Base-by-base conservation (phyloP, 805 yeast genomes). In the Pichia sporocuriosa region DNA sequence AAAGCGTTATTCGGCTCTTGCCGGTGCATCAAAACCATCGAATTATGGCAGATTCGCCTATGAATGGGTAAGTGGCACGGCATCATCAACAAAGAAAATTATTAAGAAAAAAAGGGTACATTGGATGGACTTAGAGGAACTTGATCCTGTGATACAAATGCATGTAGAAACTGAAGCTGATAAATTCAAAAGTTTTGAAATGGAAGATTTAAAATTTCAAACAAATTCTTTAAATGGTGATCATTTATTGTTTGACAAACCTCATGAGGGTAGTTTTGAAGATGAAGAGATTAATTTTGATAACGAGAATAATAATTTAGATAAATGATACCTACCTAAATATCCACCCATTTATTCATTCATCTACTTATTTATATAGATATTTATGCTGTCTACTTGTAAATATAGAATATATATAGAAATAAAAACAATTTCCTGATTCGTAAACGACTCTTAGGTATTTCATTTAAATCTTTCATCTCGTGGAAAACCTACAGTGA, bases 91-190 rank as follows among this genome's bases (percentile, higher is more conserved):
- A 12, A 22, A 35, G n/a, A 29, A 11, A 7, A 38, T 24, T 11
- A 35, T 44, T 24, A 58, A 55, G 52, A 59, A 59, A 50, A 62
- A 62, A 46, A 55, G 49, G 35, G 67, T 63, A 23, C 63, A 57
- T 28, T 63, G 66, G 66, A 39, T 48, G 4, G 47, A 38, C 29
- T 42, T 40, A 15, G 45, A 43, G 12, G 37, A 36, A 17, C 26
- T 26, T 17, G 32, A 35, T 26, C n/a, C n/a, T n/a, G n/a, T n/a
- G n/a, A n/a, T n/a, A n/a, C n/a, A n/a, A n/a, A n/a, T n/a, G n/a
- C n/a, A n/a, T 3, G 44, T 39, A n/a, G 46, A 42, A 2, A 43
- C 29, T 8, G 38, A 48, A 16, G 15, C 22, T 8, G 27, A 35
- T 33, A 21, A 23, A 8, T n/a, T 31, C 24, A 39, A 39, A 39